A percentile compares a stretch with the other conserved stretches of the same genome.
Conservation (phyloP, 2,329 filamentous ascomycete genomes). For the Sarocladium kiliense region DNA sequence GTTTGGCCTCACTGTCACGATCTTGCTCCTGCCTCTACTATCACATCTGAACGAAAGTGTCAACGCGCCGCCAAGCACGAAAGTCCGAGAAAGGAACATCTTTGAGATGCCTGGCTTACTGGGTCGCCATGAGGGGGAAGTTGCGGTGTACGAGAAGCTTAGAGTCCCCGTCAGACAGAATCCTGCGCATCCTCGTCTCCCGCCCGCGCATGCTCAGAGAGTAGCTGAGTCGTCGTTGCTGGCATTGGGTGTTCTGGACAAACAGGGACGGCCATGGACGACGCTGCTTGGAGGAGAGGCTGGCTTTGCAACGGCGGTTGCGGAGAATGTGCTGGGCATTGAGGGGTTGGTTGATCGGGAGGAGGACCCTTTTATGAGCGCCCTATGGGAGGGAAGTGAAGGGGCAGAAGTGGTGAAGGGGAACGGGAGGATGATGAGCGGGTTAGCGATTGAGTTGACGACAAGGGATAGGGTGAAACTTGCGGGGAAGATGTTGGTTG, state of each 20-base stretch:
- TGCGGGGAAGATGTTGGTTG: slow-evolving; percentile 63
- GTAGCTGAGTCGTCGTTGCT: slow-evolving; percentile 61
- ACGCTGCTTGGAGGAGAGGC: slow-evolving; percentile 71
- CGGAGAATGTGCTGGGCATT: slow-evolving; percentile 58
- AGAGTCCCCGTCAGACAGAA: slow-evolving; percentile 54
- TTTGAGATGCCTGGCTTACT: not conserved
- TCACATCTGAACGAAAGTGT: not conserved
- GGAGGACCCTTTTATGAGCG: slow-evolving; percentile 63
- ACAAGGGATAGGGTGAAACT: slow-evolving; percentile 66
- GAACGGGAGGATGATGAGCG: slow-evolving; percentile 53
- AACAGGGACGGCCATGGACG: slow-evolving; percentile 64
- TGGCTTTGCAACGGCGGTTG: slow-evolving; percentile 56
- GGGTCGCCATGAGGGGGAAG: slow-evolving; percentile 55
- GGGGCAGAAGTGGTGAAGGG: slow-evolving; percentile 27
- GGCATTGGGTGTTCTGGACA: slow-evolving; percentile 68
- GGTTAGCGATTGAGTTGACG: slow-evolving; percentile 41
- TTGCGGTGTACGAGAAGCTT: slow-evolving; percentile 58
- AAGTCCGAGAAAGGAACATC: not conserved
- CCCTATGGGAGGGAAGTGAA: slow-evolving; percentile 51
- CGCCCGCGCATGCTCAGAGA: slow-evolving; percentile 53
- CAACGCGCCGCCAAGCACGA: not conserved
- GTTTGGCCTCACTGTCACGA: not conserved
- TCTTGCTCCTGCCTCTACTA: not conserved
- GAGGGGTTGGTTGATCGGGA: slow-evolving; percentile 53
- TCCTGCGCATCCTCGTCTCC: slow-evolving; percentile 61